Conservation (phyloP, 225 moss, liverwort and hornwort genomes). For the Antitrichia curtipendula region DNA sequence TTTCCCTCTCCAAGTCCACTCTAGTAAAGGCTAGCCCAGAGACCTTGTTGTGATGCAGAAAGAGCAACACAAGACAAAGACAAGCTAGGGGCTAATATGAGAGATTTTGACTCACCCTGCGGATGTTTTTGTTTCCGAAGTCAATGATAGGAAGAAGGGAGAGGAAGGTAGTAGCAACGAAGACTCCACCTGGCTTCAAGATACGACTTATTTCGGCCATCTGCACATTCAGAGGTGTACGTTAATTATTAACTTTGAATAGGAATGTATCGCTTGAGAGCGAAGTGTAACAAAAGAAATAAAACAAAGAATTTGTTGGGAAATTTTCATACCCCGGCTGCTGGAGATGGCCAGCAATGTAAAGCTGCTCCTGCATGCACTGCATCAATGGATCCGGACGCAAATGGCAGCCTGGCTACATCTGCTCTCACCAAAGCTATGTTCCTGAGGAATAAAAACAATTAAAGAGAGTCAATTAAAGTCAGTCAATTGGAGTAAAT, state of each 20-base stretch:
- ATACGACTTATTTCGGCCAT: conserved; percentile 49
- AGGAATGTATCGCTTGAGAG: background rate
- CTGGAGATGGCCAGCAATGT: conserved; percentile 51
- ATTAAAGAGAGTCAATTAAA: background rate
- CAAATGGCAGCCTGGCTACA: conserved; percentile 42
- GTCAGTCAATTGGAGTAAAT: background rate
- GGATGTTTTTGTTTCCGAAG: conserved; percentile 21
- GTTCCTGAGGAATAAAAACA: conserved; percentile 4
- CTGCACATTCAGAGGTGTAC: background rate
- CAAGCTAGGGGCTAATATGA: background rate
- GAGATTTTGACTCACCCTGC: conserved; percentile 5
- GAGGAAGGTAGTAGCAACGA: conserved; percentile 45
- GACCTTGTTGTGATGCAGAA: background rate
- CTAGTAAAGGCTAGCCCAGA: background rate
- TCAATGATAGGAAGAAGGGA: conserved; percentile 3
- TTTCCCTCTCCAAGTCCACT: background rate
- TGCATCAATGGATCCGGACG: conserved; percentile 43
- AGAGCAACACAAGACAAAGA: background rate
- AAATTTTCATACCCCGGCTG: conserved; percentile 18
- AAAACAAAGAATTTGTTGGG: background rate
- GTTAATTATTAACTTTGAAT: no score
- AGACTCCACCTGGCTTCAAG: conserved; percentile 48
- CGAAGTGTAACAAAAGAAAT: background rate
- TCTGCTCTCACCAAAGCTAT: conserved; percentile 48
- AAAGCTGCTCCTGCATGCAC: conserved; percentile 52